Base-by-base conservation (phyloP, 2,329 filamentous ascomycete genomes). In the Penicillium sp. region DNA sequence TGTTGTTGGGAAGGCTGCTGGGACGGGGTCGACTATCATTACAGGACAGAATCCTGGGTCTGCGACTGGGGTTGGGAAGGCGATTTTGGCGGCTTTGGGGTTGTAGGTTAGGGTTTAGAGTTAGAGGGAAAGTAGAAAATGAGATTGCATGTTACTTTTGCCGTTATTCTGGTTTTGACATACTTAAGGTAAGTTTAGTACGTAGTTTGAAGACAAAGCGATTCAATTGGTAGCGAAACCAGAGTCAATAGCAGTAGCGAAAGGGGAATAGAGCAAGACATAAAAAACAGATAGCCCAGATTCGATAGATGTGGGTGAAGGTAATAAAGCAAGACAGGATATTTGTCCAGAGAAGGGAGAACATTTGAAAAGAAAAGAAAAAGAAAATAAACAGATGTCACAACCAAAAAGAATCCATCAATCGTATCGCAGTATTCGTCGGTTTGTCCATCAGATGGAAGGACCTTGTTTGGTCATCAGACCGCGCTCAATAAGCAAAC, bases 1-100 rank as follows among this genome's bases (percentile, higher is more conserved):
- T 8, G 77, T 75, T 19, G 68, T 75, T 19, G 65, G 60, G 4
- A 69, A 65, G 60, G 62, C 65, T 8, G 60, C 60, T 28, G 60
- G 60, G 5, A 48, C 59, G 25, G 67, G 68, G 6, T 72, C 71
- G 4, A 61, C 67, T 37, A 58, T 81, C 58, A 78, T 81, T 47
- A 81, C 79, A 0, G 79, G 79, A 0, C 78, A 81, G 69, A 81
- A 81, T 55, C 77, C 78, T 1, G 68, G 71, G 6, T 78, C 74
- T 63, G 78, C 77, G 10, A 68, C 65, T 2, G 73, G 63, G 0
- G 71, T 80, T 35, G 79, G 73, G 0, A 70, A 78, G 66, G 78
- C 72, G 16, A 69, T 81, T 53, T 61, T 76, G 16, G 71, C 73
- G 67, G 75, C 57, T 48, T 53, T 67, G 56, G 62, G 63, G 5